Conservation (phyloP, 2,329 filamentous ascomycete species). For the Aspergillus carbonarius region DNA sequence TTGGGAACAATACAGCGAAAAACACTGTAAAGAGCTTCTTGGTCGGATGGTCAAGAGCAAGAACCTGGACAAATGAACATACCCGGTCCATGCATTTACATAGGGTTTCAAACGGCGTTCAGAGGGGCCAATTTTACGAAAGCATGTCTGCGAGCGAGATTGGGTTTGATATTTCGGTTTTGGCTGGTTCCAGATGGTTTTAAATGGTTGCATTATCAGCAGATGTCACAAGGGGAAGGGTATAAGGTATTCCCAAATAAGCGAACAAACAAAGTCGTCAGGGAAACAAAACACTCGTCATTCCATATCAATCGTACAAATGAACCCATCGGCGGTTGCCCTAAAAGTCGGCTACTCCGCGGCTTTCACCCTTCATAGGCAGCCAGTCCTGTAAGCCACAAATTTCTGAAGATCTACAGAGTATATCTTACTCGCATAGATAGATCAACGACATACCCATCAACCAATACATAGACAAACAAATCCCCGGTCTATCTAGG, state of each 20-base stretch:
- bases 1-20: slow-evolving; percentile 66
- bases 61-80: slow-evolving; percentile 54
- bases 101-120: not conserved
- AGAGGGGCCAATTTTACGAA: not conserved
- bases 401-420: not conserved
- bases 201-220: not conserved
- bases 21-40: slow-evolving; percentile 63
- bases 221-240: not conserved
- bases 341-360: not conserved
- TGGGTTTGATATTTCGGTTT: not conserved
- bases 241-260: not conserved
- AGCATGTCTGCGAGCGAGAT: not conserved
- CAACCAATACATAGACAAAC: no score
- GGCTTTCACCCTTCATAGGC: not conserved
- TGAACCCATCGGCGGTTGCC: not conserved
- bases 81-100: not conserved
- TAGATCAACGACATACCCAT: not conserved
- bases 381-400: not conserved
- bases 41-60: slow-evolving; percentile 62
- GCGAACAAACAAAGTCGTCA: not conserved
- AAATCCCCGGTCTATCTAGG: not conserved
- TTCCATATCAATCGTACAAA: not conserved
- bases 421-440: not conserved
- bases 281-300: not conserved
- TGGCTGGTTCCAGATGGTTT: not conserved